phyloP scores from a whole-genome alignment of 192 early-diverging fungal species.

The Gryganskiella cystojenkinii region DNA sequence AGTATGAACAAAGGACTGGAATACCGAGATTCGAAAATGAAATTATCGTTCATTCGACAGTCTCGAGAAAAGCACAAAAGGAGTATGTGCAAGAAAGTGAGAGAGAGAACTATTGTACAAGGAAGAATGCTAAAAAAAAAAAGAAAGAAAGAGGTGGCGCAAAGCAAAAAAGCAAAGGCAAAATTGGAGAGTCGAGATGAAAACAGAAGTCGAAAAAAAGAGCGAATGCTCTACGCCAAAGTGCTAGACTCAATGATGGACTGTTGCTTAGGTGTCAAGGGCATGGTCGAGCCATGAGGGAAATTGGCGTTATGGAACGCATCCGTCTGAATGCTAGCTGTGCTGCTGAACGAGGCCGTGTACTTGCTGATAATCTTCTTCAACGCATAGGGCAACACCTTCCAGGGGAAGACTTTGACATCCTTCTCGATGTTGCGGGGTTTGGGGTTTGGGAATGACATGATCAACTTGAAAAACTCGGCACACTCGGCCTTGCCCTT shows the following conservation, averaged over 20 bases:
- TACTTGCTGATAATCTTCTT: conserved; percentile 86
- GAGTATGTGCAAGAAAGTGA: too few relatives aligned
- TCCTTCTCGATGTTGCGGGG: conserved; percentile 91
- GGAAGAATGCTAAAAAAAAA: too few relatives aligned
- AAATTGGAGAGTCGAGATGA: too few relatives aligned
- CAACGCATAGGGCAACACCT: conserved; percentile 73
- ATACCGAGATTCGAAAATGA: too few relatives aligned
- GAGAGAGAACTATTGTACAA: too few relatives aligned
- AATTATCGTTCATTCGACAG: too few relatives aligned
- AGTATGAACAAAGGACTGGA: too few relatives aligned
- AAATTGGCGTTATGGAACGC: conserved; percentile 53
- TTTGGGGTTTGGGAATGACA: conserved; percentile 84
- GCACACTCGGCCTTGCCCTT: conserved; percentile 79
- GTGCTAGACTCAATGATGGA: conserved; percentile 23
- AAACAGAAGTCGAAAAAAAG: too few relatives aligned
- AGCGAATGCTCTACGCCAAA: too few relatives aligned
- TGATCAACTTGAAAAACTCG: conserved; percentile 85
- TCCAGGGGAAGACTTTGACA: conserved; percentile 64
- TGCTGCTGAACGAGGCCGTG: conserved; percentile 61
- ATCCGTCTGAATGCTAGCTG: conserved; percentile 56
- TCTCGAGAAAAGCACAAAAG: too few relatives aligned
- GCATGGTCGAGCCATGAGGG: conserved; percentile 36
- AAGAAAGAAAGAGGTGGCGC: too few relatives aligned
- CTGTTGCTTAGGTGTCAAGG: conserved; percentile 46
- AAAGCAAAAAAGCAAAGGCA: too few relatives aligned